Base-by-base conservation (phyloP, 2,329 filamentous ascomycete genomes). In the Xylaria digitata region DNA sequence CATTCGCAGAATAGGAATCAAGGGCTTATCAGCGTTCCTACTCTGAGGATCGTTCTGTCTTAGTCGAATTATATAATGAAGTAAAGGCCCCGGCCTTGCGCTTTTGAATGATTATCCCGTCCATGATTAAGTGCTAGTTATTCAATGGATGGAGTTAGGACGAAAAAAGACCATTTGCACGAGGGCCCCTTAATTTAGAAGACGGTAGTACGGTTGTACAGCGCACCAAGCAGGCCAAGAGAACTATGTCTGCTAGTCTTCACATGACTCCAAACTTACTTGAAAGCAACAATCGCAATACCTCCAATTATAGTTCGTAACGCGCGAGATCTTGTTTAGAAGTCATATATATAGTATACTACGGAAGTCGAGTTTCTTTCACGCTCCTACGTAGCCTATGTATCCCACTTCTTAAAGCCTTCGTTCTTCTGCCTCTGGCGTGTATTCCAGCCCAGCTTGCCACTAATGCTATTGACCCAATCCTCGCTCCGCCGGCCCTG, bases 381-480 rank as follows among this genome's bases (percentile, higher is more conserved):
- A n/a, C n/a, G n/a, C n/a, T n/a, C n/a, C n/a, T 52, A 53, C 34
- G 19, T 26, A 55, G 15, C 30, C 43, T 68, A 70, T 45, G 70
- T 78, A 8, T 82, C 79, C 84, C 84, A 87, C 69, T 81, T 78
- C 75, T 81, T 83, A 67, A 80, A 87, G 1, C 80, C 82, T 77
- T 84, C 86, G 13, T 82, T 82, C 78, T 93, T 94, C 78, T 94
- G 92, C 79, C 90, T 90, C 80, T 93, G 89, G 70, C 92, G 80
- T 70, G 90, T 92, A 74, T 94, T 95, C 92, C 92, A 95, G 37
- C 92, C 91, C 73, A 95, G 79, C 78, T 93, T 94, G 48, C 89
- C 86, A 69, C 88, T 90, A 65, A 95, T 94, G 73, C 90, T 93
- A 66, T 93, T 92, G 30, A 94, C 87, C 92, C 92, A 94, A 76